These are phyloP conservation scores for Aspergillus leporis DNA, from an alignment of 495 filamentous ascomycete genomes.

Conservation along the genomic window DNA sequence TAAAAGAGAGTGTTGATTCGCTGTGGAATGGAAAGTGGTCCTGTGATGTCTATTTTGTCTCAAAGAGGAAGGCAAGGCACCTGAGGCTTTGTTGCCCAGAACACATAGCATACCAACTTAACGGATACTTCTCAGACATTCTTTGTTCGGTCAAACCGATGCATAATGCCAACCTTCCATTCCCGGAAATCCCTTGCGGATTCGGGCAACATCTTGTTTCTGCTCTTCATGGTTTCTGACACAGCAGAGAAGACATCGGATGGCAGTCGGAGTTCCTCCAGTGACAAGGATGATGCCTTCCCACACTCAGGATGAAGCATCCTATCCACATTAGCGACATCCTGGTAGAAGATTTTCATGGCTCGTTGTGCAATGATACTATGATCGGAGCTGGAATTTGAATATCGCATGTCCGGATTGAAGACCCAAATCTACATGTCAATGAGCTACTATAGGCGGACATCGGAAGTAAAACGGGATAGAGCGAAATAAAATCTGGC, in stretches of 20 bases:
- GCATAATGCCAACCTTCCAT: constrained; percentile 68
- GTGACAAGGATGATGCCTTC: constrained; percentile 42
- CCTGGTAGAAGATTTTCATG: constrained; percentile 67
- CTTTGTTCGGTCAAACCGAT: constrained; percentile 32
- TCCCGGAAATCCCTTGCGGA: constrained; percentile 58
- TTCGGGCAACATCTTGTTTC: constrained; percentile 55
- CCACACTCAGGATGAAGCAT: constrained; percentile 54
- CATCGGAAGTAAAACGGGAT: constrained; percentile 4
- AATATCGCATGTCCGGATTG: constrained; percentile 66
- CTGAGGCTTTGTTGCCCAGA: neutral
- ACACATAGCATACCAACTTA: neutral
- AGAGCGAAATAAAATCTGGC: neutral
- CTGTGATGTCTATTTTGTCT: neutral
- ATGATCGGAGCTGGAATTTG: constrained; percentile 43
- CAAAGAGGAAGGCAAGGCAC: constrained; percentile 2
- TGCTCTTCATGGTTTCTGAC: constrained; percentile 40
- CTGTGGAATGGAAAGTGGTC: constrained; percentile 3
- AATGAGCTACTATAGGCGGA: constrained; percentile 34
- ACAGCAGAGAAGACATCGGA: constrained; percentile 46
- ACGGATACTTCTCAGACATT: constrained; percentile 1
- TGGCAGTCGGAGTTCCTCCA: constrained; percentile 68
- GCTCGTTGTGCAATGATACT: constrained; percentile 47
- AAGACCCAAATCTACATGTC: constrained; percentile 64
- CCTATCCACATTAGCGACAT: constrained; percentile 49
- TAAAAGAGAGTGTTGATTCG: neutral